Conservation (phyloP, 2,329 filamentous ascomycete species). For the Fonsecaea nubica region DNA sequence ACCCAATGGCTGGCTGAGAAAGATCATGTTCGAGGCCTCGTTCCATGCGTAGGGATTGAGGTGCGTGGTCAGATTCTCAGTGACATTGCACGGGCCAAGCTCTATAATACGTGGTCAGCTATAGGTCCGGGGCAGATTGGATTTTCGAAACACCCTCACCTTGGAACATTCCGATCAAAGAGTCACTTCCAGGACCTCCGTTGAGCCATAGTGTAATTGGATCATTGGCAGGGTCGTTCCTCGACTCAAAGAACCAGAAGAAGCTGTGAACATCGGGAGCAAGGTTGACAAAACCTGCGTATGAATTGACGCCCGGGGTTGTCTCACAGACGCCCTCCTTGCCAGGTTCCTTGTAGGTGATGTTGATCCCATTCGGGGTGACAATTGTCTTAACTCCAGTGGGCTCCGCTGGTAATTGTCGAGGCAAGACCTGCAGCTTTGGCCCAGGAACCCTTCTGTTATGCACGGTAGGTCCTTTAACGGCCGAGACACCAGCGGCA, state of each 20-base stretch:
- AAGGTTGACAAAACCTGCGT: slow-evolving; percentile 63
- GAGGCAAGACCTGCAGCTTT: slow-evolving; percentile 37
- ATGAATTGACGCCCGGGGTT: slow-evolving; percentile 62
- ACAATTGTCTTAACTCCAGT: slow-evolving; percentile 49
- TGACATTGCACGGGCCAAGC: slow-evolving; percentile 53
- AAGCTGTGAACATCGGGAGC: slow-evolving; percentile 59
- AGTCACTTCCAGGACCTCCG: slow-evolving; percentile 52
- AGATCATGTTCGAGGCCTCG: slow-evolving; percentile 65
- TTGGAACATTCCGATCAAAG: slow-evolving; percentile 52
- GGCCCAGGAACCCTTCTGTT: slow-evolving; percentile 30
- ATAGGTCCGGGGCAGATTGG: not conserved
- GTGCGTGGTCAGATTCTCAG: slow-evolving; percentile 52
- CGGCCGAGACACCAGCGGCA: slow-evolving; percentile 22
- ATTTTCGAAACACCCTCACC: slow-evolving; percentile 39
- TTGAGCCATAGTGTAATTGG: slow-evolving; percentile 54
- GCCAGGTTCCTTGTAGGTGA: slow-evolving; percentile 65
- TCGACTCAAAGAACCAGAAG: slow-evolving; percentile 65
- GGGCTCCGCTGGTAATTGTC: slow-evolving; percentile 48
- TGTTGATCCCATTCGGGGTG: slow-evolving; percentile 55
- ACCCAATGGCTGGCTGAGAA: slow-evolving; percentile 67
- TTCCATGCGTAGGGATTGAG: slow-evolving; percentile 67
- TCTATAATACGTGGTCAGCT: slow-evolving; percentile 43
- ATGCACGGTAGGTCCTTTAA: slow-evolving; percentile 32
- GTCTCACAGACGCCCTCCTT: slow-evolving; percentile 60
- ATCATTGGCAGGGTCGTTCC: slow-evolving; percentile 56